Conservation (phyloP, 129 eudicot genomes). For the Saussurea involucrata region DNA sequence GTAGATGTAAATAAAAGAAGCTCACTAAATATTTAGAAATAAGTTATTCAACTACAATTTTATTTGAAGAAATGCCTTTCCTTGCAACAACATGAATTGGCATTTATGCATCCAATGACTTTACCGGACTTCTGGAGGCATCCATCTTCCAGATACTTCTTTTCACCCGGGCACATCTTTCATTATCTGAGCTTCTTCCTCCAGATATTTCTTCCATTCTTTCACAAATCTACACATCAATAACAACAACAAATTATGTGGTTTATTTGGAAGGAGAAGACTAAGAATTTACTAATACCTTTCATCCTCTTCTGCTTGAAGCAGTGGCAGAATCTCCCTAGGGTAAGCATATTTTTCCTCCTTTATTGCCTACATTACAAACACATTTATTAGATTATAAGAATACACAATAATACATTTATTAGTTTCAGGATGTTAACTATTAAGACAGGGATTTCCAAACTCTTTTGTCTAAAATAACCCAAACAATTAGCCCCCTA, state of each 20-base stretch:
- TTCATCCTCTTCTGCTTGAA: conserved; percentile 98
- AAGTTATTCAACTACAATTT: too few relatives aligned
- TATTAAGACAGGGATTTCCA: too few relatives aligned
- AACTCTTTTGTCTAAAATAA: too few relatives aligned
- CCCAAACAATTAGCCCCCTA: too few relatives aligned
- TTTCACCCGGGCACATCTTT: conserved; percentile 99
- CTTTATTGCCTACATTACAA: conserved; percentile 57
- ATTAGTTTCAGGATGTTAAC: too few relatives aligned
- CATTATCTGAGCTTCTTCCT: conserved; percentile 93
- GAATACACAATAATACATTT: background rate
- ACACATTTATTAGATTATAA: background rate
- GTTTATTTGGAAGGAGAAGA: background rate
- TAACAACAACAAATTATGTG: background rate
- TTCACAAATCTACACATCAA: conserved; percentile 66
- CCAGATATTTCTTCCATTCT: conserved; percentile 87
- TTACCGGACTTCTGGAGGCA: conserved; percentile 99
- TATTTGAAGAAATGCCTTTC: background rate
- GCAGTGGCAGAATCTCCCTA: conserved; percentile 81
- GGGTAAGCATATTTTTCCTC: conserved; percentile 89
- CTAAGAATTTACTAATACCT: conserved; percentile 21
- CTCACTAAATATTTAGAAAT: background rate
- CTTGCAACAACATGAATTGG: too few relatives aligned
- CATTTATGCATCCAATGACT: background rate
- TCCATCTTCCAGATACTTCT: conserved; percentile 97
- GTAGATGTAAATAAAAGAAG: background rate